These are phyloP conservation scores for Verticillium albo-atrum DNA, from an alignment of 2,329 filamentous ascomycete genomes.

Conservation along the genomic window DNA sequence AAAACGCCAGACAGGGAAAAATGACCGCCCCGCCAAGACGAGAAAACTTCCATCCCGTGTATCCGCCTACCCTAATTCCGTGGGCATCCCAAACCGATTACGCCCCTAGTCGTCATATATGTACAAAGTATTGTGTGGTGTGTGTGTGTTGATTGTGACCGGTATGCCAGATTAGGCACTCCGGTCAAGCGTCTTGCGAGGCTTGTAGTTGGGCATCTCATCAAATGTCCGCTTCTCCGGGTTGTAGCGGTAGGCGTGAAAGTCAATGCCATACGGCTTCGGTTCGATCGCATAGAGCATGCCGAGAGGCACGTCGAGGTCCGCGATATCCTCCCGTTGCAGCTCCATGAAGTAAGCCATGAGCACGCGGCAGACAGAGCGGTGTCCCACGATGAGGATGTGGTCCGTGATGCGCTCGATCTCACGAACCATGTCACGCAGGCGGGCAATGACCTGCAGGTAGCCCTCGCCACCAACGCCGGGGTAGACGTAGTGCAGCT, in stretches of 20 bases:
- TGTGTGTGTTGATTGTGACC: not conserved
- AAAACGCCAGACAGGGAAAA: not conserved
- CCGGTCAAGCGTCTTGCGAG: slow-evolving; percentile 52
- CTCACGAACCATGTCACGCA: slow-evolving; percentile 93
- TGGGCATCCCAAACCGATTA: not conserved
- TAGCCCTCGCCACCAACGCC: slow-evolving; percentile 95
- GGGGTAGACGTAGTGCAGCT: slow-evolving; percentile 94
- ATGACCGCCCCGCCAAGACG: not conserved
- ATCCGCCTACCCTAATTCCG: not conserved
- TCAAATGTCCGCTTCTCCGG: slow-evolving; percentile 75
- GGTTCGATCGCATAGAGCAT: slow-evolving; percentile 94
- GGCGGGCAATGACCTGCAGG: slow-evolving; percentile 91
- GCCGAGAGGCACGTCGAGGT: slow-evolving; percentile 88
- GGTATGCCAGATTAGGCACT: slow-evolving; percentile 19
- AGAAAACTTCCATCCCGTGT: not conserved
- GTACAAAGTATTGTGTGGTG: not conserved
- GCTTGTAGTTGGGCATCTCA: slow-evolving; percentile 77
- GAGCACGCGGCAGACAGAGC: slow-evolving; percentile 85
- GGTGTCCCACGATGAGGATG: slow-evolving; percentile 85
- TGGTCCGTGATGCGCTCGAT: slow-evolving; percentile 97
- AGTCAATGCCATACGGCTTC: slow-evolving; percentile 95
- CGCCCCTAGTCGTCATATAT: not conserved
- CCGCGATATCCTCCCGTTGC: slow-evolving; percentile 84
- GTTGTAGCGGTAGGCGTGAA: slow-evolving; percentile 92
- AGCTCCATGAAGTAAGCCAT: slow-evolving; percentile 96